Evolutionary conservation across 768 basidiomycete genomes (phyloP).

Genomic region (Clitopilus passeckerianus): DNA sequence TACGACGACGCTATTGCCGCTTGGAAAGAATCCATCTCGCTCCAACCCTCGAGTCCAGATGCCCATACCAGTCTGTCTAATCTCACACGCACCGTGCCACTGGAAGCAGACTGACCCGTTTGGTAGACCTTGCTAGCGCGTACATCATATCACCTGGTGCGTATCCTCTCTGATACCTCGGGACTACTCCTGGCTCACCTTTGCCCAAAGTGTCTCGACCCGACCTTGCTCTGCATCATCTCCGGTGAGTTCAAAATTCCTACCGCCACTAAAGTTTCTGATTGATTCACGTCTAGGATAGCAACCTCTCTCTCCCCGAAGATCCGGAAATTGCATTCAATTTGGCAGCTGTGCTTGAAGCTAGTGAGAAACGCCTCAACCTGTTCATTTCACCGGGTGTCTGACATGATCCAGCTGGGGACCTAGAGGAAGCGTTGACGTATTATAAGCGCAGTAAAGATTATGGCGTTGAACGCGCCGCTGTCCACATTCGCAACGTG

Average conservation of each 20-base stretch:
- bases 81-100: conserved; percentile 8
- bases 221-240: conserved; percentile 82
- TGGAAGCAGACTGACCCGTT: conserved; percentile 14
- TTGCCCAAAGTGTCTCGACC: conserved; percentile 53
- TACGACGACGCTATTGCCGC: conserved; percentile 81
- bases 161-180: conserved; percentile 8
- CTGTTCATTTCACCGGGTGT: conserved; percentile 10
- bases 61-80: conserved; percentile 74
- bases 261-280: conserved; percentile 19
- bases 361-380: conserved; percentile 47
- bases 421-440: conserved; percentile 73
- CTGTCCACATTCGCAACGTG: conserved; percentile 81
- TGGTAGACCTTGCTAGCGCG: conserved; percentile 79
- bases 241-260: conserved; percentile 48
- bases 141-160: conserved; percentile 70
- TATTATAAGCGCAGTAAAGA: conserved; percentile 79
- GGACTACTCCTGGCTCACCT: background rate
- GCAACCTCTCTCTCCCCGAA: conserved; percentile 77
- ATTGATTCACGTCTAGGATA: conserved; percentile 48
- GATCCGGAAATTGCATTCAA: conserved; percentile 93
- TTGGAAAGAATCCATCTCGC: conserved; percentile 80
- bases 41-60: conserved; percentile 82
- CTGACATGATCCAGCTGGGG: conserved; percentile 51
- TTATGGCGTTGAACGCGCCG: conserved; percentile 76
- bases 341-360: conserved; percentile 87